These are phyloP conservation scores for Aleurites moluccanus DNA, from an alignment of 441 rosid species.

Conservation along the genomic window DNA sequence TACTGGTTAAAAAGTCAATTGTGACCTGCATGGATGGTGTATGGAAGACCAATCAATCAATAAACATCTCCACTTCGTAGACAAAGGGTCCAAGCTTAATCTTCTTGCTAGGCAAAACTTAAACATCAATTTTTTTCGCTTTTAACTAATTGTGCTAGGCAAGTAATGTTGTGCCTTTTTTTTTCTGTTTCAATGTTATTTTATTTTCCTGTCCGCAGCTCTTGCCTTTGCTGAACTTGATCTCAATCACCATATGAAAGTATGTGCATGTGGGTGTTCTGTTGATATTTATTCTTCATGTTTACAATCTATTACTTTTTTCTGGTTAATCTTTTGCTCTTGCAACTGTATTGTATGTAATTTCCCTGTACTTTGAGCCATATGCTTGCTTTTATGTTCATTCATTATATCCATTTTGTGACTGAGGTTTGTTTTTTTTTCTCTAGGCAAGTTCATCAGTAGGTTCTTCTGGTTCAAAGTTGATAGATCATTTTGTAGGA, in stretches of 20 bases:
- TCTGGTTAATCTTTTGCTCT: background rate
- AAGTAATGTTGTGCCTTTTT: background rate
- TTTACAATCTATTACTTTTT: background rate
- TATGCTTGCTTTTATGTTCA: background rate
- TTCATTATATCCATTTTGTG: background rate
- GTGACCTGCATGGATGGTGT: background rate
- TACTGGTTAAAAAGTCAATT: background rate
- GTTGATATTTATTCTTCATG: background rate
- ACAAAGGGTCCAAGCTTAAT: background rate
- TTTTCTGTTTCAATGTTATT: background rate
- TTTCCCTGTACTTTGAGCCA: background rate
- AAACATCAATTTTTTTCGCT: too few species aligned
- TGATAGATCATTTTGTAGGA: constrained; percentile 49
- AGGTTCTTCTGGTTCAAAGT: constrained; percentile 49
- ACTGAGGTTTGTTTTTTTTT: constrained; percentile 23
- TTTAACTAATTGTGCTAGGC: background rate
- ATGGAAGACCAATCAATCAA: background rate
- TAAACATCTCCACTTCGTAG: background rate
- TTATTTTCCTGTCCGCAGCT: background rate
- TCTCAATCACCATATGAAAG: background rate
- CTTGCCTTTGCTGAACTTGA: background rate
- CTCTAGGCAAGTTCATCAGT: constrained; percentile 48
- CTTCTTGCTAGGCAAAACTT: background rate
- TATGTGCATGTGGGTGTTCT: background rate
- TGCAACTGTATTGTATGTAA: background rate